Evolutionary conservation across 768 basidiomycete species (phyloP).

Genomic region (Leucosporidium creatinivorum): DNA sequence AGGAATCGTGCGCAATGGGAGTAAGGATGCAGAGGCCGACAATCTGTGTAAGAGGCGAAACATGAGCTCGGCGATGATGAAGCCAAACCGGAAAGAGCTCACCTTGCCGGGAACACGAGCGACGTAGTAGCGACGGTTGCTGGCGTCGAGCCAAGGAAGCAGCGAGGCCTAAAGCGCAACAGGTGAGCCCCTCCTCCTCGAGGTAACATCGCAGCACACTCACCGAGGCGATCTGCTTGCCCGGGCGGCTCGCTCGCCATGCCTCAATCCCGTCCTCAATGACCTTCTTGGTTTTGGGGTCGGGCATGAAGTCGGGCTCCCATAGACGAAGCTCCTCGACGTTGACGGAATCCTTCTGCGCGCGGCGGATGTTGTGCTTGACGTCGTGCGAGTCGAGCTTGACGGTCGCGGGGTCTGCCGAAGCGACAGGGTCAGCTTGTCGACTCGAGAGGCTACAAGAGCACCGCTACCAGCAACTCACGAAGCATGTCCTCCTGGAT

Average conservation of each 20-base stretch:
- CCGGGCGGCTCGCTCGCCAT: constrained; percentile 19
- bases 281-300: constrained; percentile 38
- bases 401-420: constrained; percentile 5
- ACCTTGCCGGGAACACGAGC: constrained; percentile 13
- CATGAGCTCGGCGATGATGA: neutral
- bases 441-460: too few relatives aligned
- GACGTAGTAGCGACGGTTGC: constrained; percentile 25
- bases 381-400: constrained; percentile 29
- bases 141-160: constrained; percentile 23
- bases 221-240: constrained; percentile 30
- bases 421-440: too few relatives aligned
- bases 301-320: constrained; percentile 9
- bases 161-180: constrained; percentile 4
- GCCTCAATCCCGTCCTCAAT: constrained; percentile 21
- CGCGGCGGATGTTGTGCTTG: constrained; percentile 18
- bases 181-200: neutral
- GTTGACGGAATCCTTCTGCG: constrained; percentile 13
- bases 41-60: neutral
- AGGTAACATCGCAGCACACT: neutral
- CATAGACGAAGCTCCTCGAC: constrained; percentile 21
- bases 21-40: constrained; percentile 30
- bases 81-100: neutral
- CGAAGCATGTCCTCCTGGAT: too few relatives aligned
- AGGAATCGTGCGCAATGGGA: constrained; percentile 16
- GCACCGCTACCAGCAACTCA: too few relatives aligned